These are phyloP conservation scores for Tolypocladium amazonense DNA, from an alignment of 2,329 filamentous ascomycete species.

Conservation along the genomic window DNA sequence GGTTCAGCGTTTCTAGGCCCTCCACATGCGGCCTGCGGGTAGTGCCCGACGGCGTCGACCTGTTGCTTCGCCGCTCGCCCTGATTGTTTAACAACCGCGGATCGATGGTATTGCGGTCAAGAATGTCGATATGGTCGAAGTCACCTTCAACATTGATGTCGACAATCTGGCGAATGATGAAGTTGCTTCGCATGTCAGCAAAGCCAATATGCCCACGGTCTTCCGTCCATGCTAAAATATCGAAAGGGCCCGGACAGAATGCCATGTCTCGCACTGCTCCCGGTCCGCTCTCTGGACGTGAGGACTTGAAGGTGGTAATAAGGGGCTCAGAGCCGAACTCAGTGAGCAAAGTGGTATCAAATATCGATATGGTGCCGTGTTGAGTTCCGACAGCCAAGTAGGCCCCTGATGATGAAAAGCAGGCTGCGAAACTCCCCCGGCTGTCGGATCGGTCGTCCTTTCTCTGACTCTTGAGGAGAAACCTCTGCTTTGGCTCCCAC, in stretches of 20 bases:
- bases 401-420: constrained; percentile 61
- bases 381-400: constrained; percentile 71
- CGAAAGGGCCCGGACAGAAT: constrained; percentile 83
- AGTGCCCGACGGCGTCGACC: constrained; percentile 3
- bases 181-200: constrained; percentile 59
- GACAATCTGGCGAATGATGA: constrained; percentile 58
- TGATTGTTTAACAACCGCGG: constrained; percentile 38
- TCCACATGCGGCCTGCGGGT: constrained; percentile 13
- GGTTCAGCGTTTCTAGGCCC: constrained; percentile 32
- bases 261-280: constrained; percentile 86
- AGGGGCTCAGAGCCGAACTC: constrained; percentile 45
- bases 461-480: constrained; percentile 48
- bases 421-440: constrained; percentile 65
- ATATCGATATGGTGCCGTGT: constrained; percentile 68
- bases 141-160: constrained; percentile 48
- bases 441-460: constrained; percentile 42
- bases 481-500: constrained; percentile 40
- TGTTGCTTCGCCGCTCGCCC: constrained; percentile 26
- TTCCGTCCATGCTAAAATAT: constrained; percentile 89
- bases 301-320: constrained; percentile 67
- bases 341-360: constrained; percentile 44
- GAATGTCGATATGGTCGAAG: constrained; percentile 45
- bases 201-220: constrained; percentile 68
- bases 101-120: constrained; percentile 44
- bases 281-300: constrained; percentile 55